Conservation (phyloP, 2,329 filamentous ascomycete genomes). For the Aureobasidium sp. region DNA sequence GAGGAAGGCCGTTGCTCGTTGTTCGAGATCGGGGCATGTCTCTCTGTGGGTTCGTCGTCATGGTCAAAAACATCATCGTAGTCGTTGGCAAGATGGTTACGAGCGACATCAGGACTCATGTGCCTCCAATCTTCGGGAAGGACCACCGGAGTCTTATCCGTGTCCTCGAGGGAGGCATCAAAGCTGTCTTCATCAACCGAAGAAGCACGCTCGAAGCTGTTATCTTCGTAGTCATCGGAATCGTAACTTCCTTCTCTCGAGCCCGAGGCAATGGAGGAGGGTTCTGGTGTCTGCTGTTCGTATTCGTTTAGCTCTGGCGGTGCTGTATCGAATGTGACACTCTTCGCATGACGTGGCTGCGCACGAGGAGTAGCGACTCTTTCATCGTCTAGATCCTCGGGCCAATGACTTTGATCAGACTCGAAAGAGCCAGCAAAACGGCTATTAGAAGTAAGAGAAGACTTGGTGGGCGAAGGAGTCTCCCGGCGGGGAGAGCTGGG, state of each 20-base stretch:
- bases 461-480: constrained; percentile 79
- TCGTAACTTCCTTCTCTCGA: constrained; percentile 93
- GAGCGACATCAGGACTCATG: constrained; percentile 57
- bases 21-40: constrained; percentile 45
- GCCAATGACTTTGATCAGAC: constrained; percentile 58
- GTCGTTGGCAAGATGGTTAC: constrained; percentile 43
- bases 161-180: constrained; percentile 89
- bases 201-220: constrained; percentile 51
- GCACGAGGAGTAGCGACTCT: constrained; percentile 54
- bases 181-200: constrained; percentile 66
- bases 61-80: constrained; percentile 59
- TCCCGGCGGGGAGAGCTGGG: constrained; percentile 48
- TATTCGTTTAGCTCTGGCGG: constrained; percentile 96
- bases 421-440: constrained; percentile 59
- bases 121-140: constrained; percentile 91
- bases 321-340: constrained; percentile 90
- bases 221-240: constrained; percentile 63
- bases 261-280: constrained; percentile 82
- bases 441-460: constrained; percentile 63
- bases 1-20: constrained; percentile 46
- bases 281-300: constrained; percentile 92
- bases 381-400: constrained; percentile 45
- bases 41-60: constrained; percentile 24
- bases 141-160: constrained; percentile 96
- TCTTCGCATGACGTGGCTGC: constrained; percentile 82